Evolutionary conservation across 352 stramenopile genomes (phyloP), one percentile per base, ranked within the genome.

Genomic region (Pythium aquatile): DNA sequence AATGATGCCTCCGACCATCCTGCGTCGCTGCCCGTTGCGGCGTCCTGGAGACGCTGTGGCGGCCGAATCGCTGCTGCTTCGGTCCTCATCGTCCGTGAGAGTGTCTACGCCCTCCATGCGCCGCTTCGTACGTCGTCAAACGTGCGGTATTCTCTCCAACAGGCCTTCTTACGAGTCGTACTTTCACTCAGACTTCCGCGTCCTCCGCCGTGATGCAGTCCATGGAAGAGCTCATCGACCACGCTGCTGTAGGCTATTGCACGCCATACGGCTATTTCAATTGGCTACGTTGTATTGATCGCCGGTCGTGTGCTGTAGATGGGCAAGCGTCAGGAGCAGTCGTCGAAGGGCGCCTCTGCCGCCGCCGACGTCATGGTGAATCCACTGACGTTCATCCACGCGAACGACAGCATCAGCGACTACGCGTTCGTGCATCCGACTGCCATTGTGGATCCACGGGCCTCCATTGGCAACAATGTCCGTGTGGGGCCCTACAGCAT

Each of bases 401-500:
- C 37, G 29, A 48, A 24, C 47, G 35, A 37, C 59, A 40, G 37
- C 54, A 46, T 60, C 24, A 30, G 54, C 32, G 55, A 73, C 9
- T n/a, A 59, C 33, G 57, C 69, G 14, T 67, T 68, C 44, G 72
- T 93, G 35, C 83, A 94, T 47, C 72, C 74, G 39, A 94, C 81
- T 2, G 83, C 86, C 17, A 68, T 94, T 37, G 80, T 94, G 13
- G 82, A 94, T 58, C 77, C 80, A 32, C 75, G 79, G 44, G 78
- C 86, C 0, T 63, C 68, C 10, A 64, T 94, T 11, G 84, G 81
- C 3, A 67, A 65, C 9, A 78, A 81, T 40, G 86, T 92, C 14
- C 78, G 82, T 17, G 69, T 94, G 17, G 86, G 86, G 0, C 83
- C 86, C 1, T 94, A 90, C 66, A 90, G 77, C 39, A 59, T 92